phyloP scores from a whole-genome alignment of 768 basidiomycete species.

The Mycena amicta region DNA sequence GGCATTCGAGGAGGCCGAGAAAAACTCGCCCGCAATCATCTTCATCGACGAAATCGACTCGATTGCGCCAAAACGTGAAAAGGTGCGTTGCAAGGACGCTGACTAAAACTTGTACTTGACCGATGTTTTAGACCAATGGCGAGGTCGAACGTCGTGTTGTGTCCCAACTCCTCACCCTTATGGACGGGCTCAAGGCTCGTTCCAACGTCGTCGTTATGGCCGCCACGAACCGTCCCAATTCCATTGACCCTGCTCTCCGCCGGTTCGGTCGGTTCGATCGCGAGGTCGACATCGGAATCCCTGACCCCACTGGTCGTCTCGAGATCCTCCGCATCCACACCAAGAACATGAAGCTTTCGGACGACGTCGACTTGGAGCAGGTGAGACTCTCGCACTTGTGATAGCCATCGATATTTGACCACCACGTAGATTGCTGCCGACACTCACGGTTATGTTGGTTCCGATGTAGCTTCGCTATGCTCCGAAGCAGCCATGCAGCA shows the following conservation, averaged over 20 bases:
- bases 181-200: slow-evolving; percentile 98
- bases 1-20: slow-evolving; percentile 99
- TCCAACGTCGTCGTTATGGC: slow-evolving; percentile 99
- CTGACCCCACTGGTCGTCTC: slow-evolving; percentile 97
- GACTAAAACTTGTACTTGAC: slow-evolving; percentile 4
- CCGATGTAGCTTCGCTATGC: slow-evolving; percentile 95
- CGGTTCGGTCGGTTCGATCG: slow-evolving; percentile 99
- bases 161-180: slow-evolving; percentile 95
- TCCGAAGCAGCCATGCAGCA: slow-evolving; percentile 99
- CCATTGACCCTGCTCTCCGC: slow-evolving; percentile 97
- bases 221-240: slow-evolving; percentile 98
- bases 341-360: slow-evolving; percentile 98
- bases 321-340: slow-evolving; percentile 99
- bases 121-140: slow-evolving; percentile 99
- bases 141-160: slow-evolving; percentile 99
- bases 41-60: slow-evolving; percentile 99
- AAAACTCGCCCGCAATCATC: slow-evolving; percentile 99
- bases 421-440: slow-evolving; percentile 87
- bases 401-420: not conserved
- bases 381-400: slow-evolving; percentile 37
- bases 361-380: slow-evolving; percentile 97
- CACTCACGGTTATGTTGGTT: slow-evolving; percentile 99
- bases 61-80: slow-evolving; percentile 99
- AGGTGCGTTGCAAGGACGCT: slow-evolving; percentile 49
- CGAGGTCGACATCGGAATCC: slow-evolving; percentile 99